A percentile compares a stretch with the other conserved stretches of the same genome.
Conservation (phyloP, 148 eudicot genomes). For the Heliosperma pusillum region DNA sequence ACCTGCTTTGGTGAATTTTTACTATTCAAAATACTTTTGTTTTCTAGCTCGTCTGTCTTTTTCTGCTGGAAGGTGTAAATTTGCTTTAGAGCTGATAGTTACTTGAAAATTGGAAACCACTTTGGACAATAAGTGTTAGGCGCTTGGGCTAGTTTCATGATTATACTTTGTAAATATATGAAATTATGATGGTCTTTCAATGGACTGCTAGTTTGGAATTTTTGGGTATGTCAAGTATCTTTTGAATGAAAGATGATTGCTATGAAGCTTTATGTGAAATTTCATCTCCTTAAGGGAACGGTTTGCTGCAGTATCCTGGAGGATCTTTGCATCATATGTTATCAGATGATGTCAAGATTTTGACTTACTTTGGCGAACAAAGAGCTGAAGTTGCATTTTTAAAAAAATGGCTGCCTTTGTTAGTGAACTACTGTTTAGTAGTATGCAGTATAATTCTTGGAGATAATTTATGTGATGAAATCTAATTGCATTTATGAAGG, state of each 20-base stretch:
- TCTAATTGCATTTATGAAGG: neutral
- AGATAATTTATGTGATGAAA: neutral
- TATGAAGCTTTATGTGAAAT: too few relatives aligned
- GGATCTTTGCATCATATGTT: neutral
- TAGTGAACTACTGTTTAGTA: too few relatives aligned
- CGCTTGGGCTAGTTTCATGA: neutral
- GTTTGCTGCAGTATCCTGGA: neutral
- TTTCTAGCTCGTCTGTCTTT: neutral
- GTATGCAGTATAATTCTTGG: neutral
- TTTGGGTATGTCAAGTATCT: too few relatives aligned
- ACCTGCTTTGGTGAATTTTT: neutral
- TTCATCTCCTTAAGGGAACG: neutral
- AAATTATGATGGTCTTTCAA: too few relatives aligned
- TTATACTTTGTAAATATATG: too few relatives aligned
- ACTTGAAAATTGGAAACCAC: neutral
- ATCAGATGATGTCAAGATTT: neutral
- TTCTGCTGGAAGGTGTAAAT: neutral
- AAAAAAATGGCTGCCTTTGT: too few relatives aligned
- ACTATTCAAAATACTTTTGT: neutral
- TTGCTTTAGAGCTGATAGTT: neutral
- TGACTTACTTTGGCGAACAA: neutral
- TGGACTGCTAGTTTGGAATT: too few relatives aligned
- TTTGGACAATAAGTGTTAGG: neutral
- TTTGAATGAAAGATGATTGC: too few relatives aligned
- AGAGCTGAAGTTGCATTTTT: neutral